Evolutionary conservation across 208 protist genomes (phyloP), one percentile per base, ranked within the genome.

Genomic region (Crithidia expoeki): DNA sequence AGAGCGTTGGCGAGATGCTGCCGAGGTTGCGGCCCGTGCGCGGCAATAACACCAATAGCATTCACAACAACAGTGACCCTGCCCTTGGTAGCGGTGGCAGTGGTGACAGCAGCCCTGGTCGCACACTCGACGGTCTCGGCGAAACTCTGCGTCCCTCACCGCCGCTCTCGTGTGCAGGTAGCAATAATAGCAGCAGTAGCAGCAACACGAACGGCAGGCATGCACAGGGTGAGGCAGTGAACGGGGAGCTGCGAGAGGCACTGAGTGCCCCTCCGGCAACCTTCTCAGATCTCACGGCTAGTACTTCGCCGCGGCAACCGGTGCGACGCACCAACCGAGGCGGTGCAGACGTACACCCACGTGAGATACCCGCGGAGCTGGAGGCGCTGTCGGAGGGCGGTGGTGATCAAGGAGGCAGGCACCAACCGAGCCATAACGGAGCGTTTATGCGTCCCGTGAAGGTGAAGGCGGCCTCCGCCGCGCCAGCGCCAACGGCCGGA

Each of bases 1-100:
- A 77, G 53, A 61, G 52, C 50, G 56, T 65, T 47, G 61, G 30
- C 17, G 68, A 81, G 19, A 34, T 65, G 47, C 62, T 76, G 42
- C 58, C 70, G 10, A 47, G 25, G 1, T 64, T 66, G 40, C 68
- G 44, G 21, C 76, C 76, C 0, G 44, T 79, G 28, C 66, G 60
- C 5, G 60, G 69, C 0, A 68, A 21, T 30, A 27, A 52, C 27
- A 38, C 1, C 23, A 44, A 68, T n/a, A 49, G 53, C 10, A 7
- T 1, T 0, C 21, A 68, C 9, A 49, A 36, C 47, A 49, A 17
- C 44, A 23, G 38, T 34, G 27, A 14, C 32, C 2, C 33, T 50
- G 38, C 7, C 32, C n/a, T n/a, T n/a, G n/a, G n/a, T n/a, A n/a
- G n/a, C n/a, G n/a, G n/a, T n/a, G n/a, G n/a, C n/a, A 28, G 12